These are phyloP conservation scores for Cryphonectria naterciae DNA, from an alignment of 2,329 filamentous ascomycete genomes.

Conservation along the genomic window DNA sequence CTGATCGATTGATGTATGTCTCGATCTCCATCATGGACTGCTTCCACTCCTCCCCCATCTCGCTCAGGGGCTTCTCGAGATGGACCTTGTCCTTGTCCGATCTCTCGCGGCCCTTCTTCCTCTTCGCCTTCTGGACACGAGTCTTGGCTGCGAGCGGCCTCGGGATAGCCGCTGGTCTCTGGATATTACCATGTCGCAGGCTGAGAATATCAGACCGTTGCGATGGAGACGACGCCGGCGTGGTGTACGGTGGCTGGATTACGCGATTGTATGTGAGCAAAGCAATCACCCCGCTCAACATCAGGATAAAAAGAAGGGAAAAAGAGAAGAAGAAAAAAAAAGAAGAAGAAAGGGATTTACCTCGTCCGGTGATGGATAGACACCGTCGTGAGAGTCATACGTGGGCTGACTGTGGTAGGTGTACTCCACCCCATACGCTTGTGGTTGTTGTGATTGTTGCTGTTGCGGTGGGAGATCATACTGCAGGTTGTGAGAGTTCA, in stretches of 20 bases:
- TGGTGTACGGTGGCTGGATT: constrained; percentile 48
- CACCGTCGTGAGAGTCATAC: constrained; percentile 29
- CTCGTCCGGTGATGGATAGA: constrained; percentile 30
- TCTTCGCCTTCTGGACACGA: constrained; percentile 42
- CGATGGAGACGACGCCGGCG: constrained; percentile 56
- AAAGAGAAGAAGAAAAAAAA: not conserved
- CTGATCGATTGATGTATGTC: constrained; percentile 73
- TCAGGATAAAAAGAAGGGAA: not conserved
- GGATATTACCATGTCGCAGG: constrained; percentile 41
- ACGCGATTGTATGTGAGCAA: constrained; percentile 20
- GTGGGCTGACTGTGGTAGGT: constrained; percentile 24
- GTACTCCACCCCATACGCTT: constrained; percentile 19
- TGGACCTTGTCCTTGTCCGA: constrained; percentile 45
- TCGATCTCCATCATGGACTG: constrained; percentile 76
- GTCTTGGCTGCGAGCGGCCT: constrained; percentile 37
- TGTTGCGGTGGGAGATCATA: constrained; percentile 39
- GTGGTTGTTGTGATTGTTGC: constrained; percentile 27
- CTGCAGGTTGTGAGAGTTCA: constrained; percentile 32
- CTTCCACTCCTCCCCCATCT: constrained; percentile 64
- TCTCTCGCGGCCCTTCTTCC: constrained; percentile 44
- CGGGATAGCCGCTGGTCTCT: constrained; percentile 24
- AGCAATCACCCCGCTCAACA: not conserved
- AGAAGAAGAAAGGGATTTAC: not conserved
- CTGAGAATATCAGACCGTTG: constrained; percentile 42
- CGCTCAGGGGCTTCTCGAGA: constrained; percentile 71